These are phyloP conservation scores for Ophiostoma ips DNA, from an alignment of 2,329 filamentous ascomycete species.

Conservation along the genomic window DNA sequence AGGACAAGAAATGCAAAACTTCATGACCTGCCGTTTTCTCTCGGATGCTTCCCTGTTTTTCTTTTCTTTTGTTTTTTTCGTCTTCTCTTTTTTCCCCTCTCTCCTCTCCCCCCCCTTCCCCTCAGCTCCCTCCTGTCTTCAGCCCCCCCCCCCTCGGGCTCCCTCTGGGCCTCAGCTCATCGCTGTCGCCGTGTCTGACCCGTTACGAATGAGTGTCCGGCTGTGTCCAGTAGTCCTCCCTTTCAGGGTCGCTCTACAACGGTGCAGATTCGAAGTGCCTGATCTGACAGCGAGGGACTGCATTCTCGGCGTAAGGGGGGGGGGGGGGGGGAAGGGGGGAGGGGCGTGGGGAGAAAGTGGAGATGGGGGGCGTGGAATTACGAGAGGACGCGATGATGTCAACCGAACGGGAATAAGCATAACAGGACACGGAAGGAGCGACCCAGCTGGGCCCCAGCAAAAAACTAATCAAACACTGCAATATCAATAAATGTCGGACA, in stretches of 20 bases:
- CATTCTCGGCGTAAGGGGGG: neutral
- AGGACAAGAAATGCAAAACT: too few species aligned
- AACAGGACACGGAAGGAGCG: neutral
- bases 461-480: neutral
- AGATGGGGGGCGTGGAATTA: too few species aligned
- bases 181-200: neutral
- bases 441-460: neutral
- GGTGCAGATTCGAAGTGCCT: neutral
- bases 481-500: neutral
- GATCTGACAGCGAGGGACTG: neutral
- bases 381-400: neutral
- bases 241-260: too few species aligned
- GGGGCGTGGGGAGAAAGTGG: too few species aligned
- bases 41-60: neutral
- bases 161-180: neutral
- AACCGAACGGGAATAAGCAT: neutral
- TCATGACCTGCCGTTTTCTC: too few species aligned
- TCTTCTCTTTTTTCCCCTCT: neutral
- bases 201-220: too few species aligned
- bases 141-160: too few species aligned
- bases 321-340: too few species aligned
- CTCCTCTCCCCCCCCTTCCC: neutral
- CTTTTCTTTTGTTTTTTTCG: neutral
- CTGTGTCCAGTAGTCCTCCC: too few species aligned
- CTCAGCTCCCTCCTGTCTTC: neutral